Evolutionary conservation across 805 yeast species (phyloP), one percentile per base, ranked within the genome.

Genomic region (Metschnikowia baotianmanensis): DNA sequence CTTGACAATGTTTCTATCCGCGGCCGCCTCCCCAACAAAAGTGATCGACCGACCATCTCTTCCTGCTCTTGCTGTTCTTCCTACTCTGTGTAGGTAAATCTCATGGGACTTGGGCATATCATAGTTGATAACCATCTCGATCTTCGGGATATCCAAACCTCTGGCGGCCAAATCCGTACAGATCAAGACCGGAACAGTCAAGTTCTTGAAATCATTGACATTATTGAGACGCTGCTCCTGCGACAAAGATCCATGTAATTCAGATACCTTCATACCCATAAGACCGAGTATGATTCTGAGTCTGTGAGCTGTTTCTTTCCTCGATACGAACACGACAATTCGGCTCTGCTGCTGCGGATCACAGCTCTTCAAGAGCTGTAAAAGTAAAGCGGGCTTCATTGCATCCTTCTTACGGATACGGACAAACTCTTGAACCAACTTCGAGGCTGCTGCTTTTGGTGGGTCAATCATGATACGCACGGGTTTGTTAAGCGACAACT

Each of bases 31-130:
- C 13, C 98, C 97, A 11, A 93, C 99, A 64, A 93, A 81, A 2
- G 97, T 83, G 29, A 93, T 83, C 32, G 97, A 86, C 42, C 78
- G 78, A 76, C 99, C 99, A 39, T 86, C 87, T 66, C 98, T 80
- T 16, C 98, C 98, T 37, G 97, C 99, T 78, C 99, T 87, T 8
- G 99, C 99, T 40, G 98, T 93, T 76, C 99, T 86, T 67, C 99
- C 99, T 45, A 93, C 96, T 73, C 99, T 85, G 68, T 93, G 99
- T 56, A 93, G 72, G 63, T 93, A 93, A 27, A 91, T 77, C 51
- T 93, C 99, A 56, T 86, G 83, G 22, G 86, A 74, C 62, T 87
- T 86, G 36, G 99, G 99, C 95, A 93, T 87, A 59, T 93, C 99
- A 63, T 75, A 93, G 66, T 93, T 93, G 57, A 93, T 77, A 34